Conservation (phyloP, 2,329 filamentous ascomycete genomes). For the Paradendryphiella salina region DNA sequence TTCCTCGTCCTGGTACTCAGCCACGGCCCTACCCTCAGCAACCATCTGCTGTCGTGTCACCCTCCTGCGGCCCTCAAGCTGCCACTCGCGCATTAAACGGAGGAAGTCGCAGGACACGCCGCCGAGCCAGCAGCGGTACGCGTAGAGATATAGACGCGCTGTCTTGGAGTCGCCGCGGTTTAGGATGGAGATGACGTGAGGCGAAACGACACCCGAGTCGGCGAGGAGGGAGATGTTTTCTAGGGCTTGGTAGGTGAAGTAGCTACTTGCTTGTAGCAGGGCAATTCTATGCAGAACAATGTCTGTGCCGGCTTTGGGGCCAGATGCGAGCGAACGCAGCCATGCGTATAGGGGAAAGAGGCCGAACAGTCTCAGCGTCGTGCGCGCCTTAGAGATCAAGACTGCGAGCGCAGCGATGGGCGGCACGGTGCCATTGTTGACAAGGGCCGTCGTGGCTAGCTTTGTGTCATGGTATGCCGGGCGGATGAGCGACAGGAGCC, state of each 20-base stretch:
- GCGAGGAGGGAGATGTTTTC: slow-evolving; percentile 52
- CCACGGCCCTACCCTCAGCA: slow-evolving; percentile 33
- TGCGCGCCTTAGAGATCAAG: slow-evolving; percentile 49
- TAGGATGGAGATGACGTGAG: slow-evolving; percentile 42
- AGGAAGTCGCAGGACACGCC: slow-evolving; percentile 52
- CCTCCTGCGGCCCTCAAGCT: slow-evolving; percentile 46
- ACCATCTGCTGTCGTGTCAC: slow-evolving; percentile 34
- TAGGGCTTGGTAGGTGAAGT: slow-evolving; percentile 50
- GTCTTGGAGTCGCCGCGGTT: slow-evolving; percentile 44
- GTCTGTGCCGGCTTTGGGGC: slow-evolving; percentile 50
- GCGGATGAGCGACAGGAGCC: slow-evolving; percentile 42
- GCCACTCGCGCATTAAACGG: slow-evolving; percentile 49
- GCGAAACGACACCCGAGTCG: slow-evolving; percentile 47
- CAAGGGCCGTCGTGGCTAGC: slow-evolving; percentile 28
- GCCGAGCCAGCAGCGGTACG: slow-evolving; percentile 51
- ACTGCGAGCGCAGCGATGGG: slow-evolving; percentile 44
- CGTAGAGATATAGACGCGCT: slow-evolving; percentile 46
- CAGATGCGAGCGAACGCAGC: slow-evolving; percentile 48
- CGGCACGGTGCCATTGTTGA: slow-evolving; percentile 37
- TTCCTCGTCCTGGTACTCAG: slow-evolving; percentile 43
- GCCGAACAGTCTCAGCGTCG: slow-evolving; percentile 51
- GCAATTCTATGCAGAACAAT: slow-evolving; percentile 49
- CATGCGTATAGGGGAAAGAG: slow-evolving; percentile 52
- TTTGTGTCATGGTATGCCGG: slow-evolving; percentile 34
- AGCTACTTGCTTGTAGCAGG: slow-evolving; percentile 48